Conservation (phyloP, 2,329 filamentous ascomycete genomes). For the Uncinocarpus reesii region DNA sequence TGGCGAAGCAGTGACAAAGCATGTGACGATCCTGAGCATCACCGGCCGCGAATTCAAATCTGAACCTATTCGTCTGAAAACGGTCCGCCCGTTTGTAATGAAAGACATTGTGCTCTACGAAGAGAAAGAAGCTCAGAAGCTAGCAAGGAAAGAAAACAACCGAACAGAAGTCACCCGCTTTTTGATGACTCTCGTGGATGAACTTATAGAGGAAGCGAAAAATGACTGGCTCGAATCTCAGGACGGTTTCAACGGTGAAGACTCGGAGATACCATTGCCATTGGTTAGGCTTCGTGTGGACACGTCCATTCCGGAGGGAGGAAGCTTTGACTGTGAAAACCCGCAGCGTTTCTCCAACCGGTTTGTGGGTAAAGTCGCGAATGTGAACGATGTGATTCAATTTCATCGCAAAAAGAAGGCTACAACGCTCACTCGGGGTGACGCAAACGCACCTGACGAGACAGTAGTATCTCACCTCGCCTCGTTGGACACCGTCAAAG, state of each 20-base stretch:
- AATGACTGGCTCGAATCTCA: constrained; percentile 72
- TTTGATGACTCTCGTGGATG: constrained; percentile 67
- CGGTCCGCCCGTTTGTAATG: constrained; percentile 83
- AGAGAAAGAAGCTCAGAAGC: constrained; percentile 63
- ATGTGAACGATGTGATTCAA: constrained; percentile 84
- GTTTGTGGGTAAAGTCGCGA: constrained; percentile 83
- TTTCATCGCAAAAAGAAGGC: constrained; percentile 75
- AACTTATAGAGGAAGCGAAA: constrained; percentile 78
- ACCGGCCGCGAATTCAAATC: constrained; percentile 71
- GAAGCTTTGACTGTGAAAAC: constrained; percentile 83
- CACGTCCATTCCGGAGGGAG: constrained; percentile 72
- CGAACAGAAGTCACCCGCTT: constrained; percentile 66
- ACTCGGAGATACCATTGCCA: constrained; percentile 60
- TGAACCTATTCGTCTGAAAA: constrained; percentile 73
- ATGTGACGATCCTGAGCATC: constrained; percentile 75
- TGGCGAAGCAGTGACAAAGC: constrained; percentile 82
- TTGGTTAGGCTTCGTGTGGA: constrained; percentile 86
- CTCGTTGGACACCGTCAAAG: constrained; percentile 65
- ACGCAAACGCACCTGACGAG: constrained; percentile 54
- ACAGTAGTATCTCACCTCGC: constrained; percentile 51
- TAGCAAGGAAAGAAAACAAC: constrained; percentile 76
- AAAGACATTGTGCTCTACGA: constrained; percentile 67
- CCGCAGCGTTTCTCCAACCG: constrained; percentile 91
- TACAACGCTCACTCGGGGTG: constrained; percentile 30
- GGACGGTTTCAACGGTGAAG: constrained; percentile 47